phyloP scores from a whole-genome alignment of 164 flowering plant species.

The Aristolochia contorta region DNA sequence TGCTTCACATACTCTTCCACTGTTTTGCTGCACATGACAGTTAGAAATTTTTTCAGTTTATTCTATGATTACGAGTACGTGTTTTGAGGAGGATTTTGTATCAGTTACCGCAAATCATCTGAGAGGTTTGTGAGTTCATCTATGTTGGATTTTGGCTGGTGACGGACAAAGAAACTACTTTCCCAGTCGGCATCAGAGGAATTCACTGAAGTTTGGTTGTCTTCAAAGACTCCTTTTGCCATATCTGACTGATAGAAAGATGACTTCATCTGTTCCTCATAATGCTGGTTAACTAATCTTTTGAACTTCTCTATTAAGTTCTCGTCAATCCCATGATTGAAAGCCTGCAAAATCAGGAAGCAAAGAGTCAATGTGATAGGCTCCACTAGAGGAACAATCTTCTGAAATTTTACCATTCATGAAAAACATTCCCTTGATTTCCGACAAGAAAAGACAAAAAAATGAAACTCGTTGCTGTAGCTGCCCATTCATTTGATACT shows the following conservation, averaged over 20 bases:
- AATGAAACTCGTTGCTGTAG: background rate
- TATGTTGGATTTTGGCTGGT: slow-evolving; percentile 50
- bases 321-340: slow-evolving; percentile 57
- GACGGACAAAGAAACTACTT: slow-evolving; percentile 52
- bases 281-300: slow-evolving; percentile 41
- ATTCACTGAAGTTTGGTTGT: background rate
- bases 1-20: slow-evolving; percentile 47
- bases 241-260: slow-evolving; percentile 43
- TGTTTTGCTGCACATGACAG: too few relatives aligned
- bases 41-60: too few relatives aligned
- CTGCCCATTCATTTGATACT: background rate
- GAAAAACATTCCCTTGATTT: too few relatives aligned
- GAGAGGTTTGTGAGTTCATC: slow-evolving; percentile 27
- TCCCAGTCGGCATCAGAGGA: slow-evolving; percentile 16
- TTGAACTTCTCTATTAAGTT: slow-evolving; percentile 58
- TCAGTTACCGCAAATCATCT: slow-evolving; percentile 42
- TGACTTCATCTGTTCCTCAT: slow-evolving; percentile 41
- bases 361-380: background rate
- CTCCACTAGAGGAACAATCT: background rate
- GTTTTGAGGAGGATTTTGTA: background rate
- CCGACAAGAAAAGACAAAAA: background rate
- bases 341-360: slow-evolving; percentile 32
- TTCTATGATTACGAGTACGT: too few relatives aligned
- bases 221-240: slow-evolving; percentile 23
- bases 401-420: too few relatives aligned